Evolutionary conservation across 2,329 filamentous ascomycete species (phyloP).

Genomic region (Xylaria sp.): DNA sequence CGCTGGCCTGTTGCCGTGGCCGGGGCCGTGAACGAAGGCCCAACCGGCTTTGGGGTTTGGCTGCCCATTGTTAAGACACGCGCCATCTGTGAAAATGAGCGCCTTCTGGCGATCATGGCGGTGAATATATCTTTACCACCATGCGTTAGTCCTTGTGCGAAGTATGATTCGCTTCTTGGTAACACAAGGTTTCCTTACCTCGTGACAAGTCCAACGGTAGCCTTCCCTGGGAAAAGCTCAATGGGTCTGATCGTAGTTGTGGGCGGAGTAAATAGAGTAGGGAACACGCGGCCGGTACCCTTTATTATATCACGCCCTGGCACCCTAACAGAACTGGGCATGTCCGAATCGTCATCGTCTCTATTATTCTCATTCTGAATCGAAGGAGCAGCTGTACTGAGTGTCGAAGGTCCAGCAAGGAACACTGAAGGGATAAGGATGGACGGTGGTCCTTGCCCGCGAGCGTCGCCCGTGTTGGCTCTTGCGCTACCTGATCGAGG

Average conservation of each 20-base stretch:
- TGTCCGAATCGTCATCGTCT: too few relatives aligned
- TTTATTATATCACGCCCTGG: slow-evolving; percentile 20
- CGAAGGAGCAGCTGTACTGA: too few relatives aligned
- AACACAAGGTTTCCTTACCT: slow-evolving; percentile 40
- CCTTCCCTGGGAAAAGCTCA: slow-evolving; percentile 45
- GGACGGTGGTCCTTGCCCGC: neutral
- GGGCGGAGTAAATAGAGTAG: slow-evolving; percentile 49
- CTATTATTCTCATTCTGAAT: too few relatives aligned
- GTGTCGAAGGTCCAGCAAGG: neutral
- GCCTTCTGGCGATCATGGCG: slow-evolving; percentile 45
- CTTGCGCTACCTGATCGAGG: neutral
- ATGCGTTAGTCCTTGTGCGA: neutral
- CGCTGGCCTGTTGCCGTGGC: neutral
- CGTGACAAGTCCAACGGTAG: slow-evolving; percentile 4
- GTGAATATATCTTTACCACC: slow-evolving; percentile 5
- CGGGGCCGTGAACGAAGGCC: slow-evolving; percentile 53
- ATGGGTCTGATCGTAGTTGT: slow-evolving; percentile 38
- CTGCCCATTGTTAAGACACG: slow-evolving; percentile 57
- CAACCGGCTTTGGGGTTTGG: slow-evolving; percentile 54
- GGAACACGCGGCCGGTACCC: slow-evolving; percentile 51
- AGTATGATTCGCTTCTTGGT: too few relatives aligned
- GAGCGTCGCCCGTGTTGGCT: neutral
- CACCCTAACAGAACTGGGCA: neutral
- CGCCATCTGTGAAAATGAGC: slow-evolving; percentile 60
- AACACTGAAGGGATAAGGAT: slow-evolving; percentile 10